Evolutionary conservation across 306 rosid genomes (phyloP), one percentile per base, ranked within the genome.

Genomic region (Trichosanthes cucumerina): DNA sequence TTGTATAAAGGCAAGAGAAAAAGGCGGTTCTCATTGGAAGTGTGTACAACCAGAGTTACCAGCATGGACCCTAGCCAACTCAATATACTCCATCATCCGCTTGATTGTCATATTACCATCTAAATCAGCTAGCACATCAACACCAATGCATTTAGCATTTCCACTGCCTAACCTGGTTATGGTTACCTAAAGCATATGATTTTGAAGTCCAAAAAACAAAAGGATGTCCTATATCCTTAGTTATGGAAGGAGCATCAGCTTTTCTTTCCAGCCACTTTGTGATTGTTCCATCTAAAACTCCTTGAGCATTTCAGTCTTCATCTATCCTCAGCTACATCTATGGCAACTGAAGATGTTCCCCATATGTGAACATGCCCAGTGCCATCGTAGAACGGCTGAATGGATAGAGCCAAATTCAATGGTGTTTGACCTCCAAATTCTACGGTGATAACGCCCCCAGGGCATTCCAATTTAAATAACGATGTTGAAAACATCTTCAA

Each of bases 351-450:
- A 73, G 97, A 86, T 59, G 97, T 90, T 66, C 97, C 97, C 97
- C 97, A 95, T 84, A 89, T 95, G 62, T 89, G 69, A 41, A 92
- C 95, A 68, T 23, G 79, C 79, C 86, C 93, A 57, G 21, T 64
- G 80, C 93, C 98, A 69, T 92, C 97, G 49, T 91, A 80, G 80
- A 89, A 92, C 41, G 69, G 88, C 79, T 90, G 93, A 52, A 94
- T 44, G 23, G 96, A 93, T 58, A 90, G 95, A 80, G 96, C 81
- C 70, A 92, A 81, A 86, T 90, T 92, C 84, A 89, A 78, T 2
- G 97, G 96, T 62, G 96, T 92, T 85, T 94, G 93, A 82, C 97
- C 97, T 81, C 97, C 96, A 86, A 94, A 94, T 79, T 92, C 93
- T 34, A 94, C 92, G 78, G 89, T 90, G 85, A 89, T 89, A 15